phyloP scores from a whole-genome alignment of 768 basidiomycete species.

The Termitomyces sp. region DNA sequence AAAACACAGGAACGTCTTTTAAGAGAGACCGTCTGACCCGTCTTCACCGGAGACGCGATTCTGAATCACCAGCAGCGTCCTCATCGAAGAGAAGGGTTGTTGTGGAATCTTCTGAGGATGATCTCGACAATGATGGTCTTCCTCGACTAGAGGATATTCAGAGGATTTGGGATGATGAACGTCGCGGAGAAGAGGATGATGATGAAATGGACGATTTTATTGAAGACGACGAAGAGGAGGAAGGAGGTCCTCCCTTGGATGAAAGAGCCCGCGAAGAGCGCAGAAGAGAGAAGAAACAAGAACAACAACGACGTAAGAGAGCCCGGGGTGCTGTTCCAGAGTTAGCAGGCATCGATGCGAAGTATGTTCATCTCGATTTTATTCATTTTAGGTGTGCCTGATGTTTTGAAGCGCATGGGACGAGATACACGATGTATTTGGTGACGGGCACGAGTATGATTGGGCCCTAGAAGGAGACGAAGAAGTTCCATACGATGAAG shows the following conservation, averaged over 20 bases:
- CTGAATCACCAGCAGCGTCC: conserved; percentile 60
- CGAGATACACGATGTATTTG: conserved; percentile 94
- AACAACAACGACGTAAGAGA: conserved; percentile 64
- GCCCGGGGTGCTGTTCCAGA: conserved; percentile 61
- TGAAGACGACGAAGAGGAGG: conserved; percentile 78
- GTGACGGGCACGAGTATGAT: conserved; percentile 93
- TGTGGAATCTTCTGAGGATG: conserved; percentile 75
- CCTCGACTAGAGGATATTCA: conserved; percentile 59
- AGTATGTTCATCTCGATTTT: conserved; percentile 41
- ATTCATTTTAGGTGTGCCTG: background rate
- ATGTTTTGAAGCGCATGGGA: conserved; percentile 71
- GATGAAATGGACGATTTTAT: conserved; percentile 79
- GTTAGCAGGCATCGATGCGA: conserved; percentile 76
- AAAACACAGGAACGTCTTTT: conserved; percentile 83
- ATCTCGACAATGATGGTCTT: conserved; percentile 52
- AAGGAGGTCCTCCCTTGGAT: conserved; percentile 63
- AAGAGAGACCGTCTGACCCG: conserved; percentile 64
- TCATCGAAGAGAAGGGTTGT: conserved; percentile 54
- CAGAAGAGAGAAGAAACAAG: conserved; percentile 59
- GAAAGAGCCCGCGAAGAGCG: conserved; percentile 74
- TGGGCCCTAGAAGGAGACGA: conserved; percentile 90
- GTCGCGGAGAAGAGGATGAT: conserved; percentile 60
- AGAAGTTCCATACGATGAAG: conserved; percentile 41
- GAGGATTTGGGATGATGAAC: conserved; percentile 84
- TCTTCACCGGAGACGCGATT: conserved; percentile 66